A percentile compares a stretch with the other conserved stretches of the same genome.
phyloP scores from a whole-genome alignment of 495 filamentous ascomycete genomes.

The Apiosordaria backusii region DNA sequence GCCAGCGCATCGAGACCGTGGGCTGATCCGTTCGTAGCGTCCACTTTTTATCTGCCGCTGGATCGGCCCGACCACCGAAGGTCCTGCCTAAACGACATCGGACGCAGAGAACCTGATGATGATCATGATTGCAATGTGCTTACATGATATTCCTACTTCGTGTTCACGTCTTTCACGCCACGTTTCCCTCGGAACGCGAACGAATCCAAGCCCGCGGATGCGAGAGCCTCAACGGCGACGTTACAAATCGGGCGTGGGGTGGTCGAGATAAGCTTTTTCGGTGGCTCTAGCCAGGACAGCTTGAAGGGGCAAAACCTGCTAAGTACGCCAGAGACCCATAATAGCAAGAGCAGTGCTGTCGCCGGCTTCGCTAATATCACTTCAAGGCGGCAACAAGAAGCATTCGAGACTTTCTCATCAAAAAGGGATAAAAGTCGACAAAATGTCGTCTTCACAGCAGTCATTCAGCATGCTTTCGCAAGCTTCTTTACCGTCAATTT shows the following conservation, averaged over 20 bases:
- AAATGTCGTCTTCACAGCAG: not conserved
- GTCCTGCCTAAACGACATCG: not conserved
- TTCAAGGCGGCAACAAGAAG: not conserved
- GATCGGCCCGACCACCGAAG: not conserved
- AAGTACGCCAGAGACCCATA: not conserved
- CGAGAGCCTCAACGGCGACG: not conserved
- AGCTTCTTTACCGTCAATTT: not conserved
- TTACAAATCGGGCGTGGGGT: not conserved
- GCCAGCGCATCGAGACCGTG: not conserved
- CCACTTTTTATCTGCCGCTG: not conserved
- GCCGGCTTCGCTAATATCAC: not conserved
- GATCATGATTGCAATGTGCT: not conserved
- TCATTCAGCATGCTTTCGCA: not conserved
- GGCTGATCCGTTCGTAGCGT: not conserved
- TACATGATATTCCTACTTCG: not conserved
- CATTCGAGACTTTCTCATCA: not conserved
- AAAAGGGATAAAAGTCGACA: not conserved
- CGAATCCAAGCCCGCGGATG: not conserved
- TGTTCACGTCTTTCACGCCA: not conserved
- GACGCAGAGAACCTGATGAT: not conserved
- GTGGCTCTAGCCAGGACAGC: not conserved
- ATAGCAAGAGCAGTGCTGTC: not conserved
- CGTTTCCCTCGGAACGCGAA: not conserved
- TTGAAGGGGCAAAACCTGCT: not conserved
- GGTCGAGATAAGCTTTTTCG: constrained; percentile 3